These are phyloP conservation scores for Lobulomyces angularis DNA, from an alignment of 192 early-diverging fungal species.

Conservation along the genomic window DNA sequence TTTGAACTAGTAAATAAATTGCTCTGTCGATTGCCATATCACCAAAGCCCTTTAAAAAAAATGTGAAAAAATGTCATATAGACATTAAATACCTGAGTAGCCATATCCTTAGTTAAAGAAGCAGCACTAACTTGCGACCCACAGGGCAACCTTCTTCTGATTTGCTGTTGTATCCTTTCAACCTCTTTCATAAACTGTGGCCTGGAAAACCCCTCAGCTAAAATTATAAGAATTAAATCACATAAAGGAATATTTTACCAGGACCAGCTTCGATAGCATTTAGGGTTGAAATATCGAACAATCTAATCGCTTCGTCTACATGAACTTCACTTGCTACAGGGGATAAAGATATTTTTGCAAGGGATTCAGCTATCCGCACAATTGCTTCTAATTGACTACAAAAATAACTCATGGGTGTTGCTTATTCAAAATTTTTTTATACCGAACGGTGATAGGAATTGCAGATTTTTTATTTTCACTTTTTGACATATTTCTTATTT, in stretches of 20 bases:
- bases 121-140: conserved; percentile 56
- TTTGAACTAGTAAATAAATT: conserved; percentile 14
- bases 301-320: conserved; percentile 91
- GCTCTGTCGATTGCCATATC: conserved; percentile 18
- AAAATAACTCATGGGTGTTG: not conserved
- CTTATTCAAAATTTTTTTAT: conserved; percentile 4
- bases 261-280: conserved; percentile 85
- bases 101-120: conserved; percentile 51
- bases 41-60: conserved; percentile 22
- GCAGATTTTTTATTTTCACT: conserved; percentile 58
- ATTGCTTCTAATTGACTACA: conserved; percentile 94
- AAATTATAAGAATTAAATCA: not conserved
- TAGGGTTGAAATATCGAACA: conserved; percentile 97
- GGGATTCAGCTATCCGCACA: conserved; percentile 91
- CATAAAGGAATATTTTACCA: conserved; percentile 26
- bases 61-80: not conserved
- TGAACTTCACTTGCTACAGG: conserved; percentile 74
- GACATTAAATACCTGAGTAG: conserved; percentile 15
- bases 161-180: conserved; percentile 65
- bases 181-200: conserved; percentile 64
- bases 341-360: conserved; percentile 88
- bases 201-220: conserved; percentile 69
- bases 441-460: conserved; percentile 93
- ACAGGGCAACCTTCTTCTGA: conserved; percentile 74
- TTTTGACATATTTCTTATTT: conserved; percentile 66